Evolutionary conservation across 1,284 basidiomycete species (phyloP), one percentile per base, ranked within the genome.

Genomic region (Moniliophthora roreri): DNA sequence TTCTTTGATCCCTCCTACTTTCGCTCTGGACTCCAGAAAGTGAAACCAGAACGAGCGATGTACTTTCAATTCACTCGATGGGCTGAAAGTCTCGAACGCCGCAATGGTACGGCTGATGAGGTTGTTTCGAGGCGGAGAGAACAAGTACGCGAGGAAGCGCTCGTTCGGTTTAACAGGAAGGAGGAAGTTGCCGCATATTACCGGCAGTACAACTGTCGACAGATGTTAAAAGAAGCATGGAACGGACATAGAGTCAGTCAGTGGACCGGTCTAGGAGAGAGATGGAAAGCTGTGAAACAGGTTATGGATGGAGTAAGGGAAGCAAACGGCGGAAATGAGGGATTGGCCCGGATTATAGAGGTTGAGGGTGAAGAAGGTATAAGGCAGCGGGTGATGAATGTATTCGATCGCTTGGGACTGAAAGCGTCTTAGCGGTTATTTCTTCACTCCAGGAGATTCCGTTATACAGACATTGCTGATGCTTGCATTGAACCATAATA

Each of bases 51-150:
- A n/a, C 76, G 86, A 16, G 69, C 62, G 38, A 85, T 88, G 82
- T 87, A 84, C 60, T 63, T 68, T 4, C 74, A 78, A 44, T 89
- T 88, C 54, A 68, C 83, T 3, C 60, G 66, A 6, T 85, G 78
- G 78, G 78, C 71, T 45, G 56, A 67, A 41, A 60, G 58, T 48
- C 56, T n/a, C 24, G 13, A 55, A 39, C 36, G 50, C 49, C 42
- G 48, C 35, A 7, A 46, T 53, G 18, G 41, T 10, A 13, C 32
- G 23, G 50, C 40, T 26, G 47, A 56, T 41, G 35, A 51, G 10
- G 56, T 52, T 20, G 54, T 57, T 39, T 28, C 46, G 15, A 56
- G 56, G 16, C 59, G 50, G 20, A 48, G 52, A 41, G 53, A 66
- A 48, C 50, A 56, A 58, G 62, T 69, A 34, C 66, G 68, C 18